Conservation (phyloP, 805 yeast species). For the Lipomyces spencermartinsiae region DNA sequence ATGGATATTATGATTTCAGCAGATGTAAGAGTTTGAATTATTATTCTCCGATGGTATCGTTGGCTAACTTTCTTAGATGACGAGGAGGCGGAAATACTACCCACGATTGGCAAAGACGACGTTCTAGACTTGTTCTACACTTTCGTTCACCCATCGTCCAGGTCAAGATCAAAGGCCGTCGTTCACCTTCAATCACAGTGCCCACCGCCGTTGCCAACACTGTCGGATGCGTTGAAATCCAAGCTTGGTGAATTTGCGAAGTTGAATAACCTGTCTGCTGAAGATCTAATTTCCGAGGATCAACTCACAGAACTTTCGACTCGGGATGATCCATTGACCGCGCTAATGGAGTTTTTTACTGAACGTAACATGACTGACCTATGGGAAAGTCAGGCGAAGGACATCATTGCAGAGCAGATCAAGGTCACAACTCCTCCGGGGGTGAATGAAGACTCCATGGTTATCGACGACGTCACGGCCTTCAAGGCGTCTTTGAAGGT, state of each 20-base stretch:
- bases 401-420: conserved; percentile 23
- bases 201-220: conserved; percentile 38
- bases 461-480: conserved; percentile 53
- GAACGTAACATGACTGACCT: conserved; percentile 11
- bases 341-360: conserved; percentile 17
- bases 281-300: conserved; percentile 4
- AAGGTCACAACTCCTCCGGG: conserved; percentile 52
- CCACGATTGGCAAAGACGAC: conserved; percentile 61
- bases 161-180: conserved; percentile 53
- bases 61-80: conserved; percentile 45
- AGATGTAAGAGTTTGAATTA: conserved; percentile 18
- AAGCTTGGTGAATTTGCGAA: conserved; percentile 29
- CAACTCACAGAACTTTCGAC: conserved; percentile 6
- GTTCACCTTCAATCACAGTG: conserved; percentile 69
- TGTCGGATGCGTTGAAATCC: conserved; percentile 14
- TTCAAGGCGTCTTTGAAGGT: conserved; percentile 62
- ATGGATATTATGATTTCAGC: conserved; percentile 80
- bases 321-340: conserved; percentile 13
- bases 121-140: conserved; percentile 60
- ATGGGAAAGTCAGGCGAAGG: conserved; percentile 23
- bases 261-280: conserved; percentile 22
- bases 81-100: conserved; percentile 62
- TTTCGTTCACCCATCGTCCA: conserved; percentile 51
- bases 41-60: not conserved
- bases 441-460: conserved; percentile 48